Evolutionary conservation across 2,329 filamentous ascomycete species (phyloP).

Genomic region (Macroventuria anomochaeta): DNA sequence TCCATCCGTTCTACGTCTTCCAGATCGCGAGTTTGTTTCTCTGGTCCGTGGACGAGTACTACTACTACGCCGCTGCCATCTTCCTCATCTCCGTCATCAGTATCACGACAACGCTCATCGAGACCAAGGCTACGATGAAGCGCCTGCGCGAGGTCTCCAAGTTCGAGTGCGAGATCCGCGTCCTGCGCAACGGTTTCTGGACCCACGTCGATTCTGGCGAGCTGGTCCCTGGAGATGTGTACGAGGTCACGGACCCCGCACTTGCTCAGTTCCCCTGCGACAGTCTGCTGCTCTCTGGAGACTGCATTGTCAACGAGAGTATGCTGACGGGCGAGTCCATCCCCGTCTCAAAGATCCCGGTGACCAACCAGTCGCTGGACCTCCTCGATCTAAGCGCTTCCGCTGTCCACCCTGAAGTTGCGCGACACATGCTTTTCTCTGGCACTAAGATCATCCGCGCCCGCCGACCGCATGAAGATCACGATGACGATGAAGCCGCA

Average conservation of each 20-base stretch:
- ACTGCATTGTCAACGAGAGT: constrained; percentile 98
- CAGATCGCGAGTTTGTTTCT: constrained; percentile 92
- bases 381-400: constrained; percentile 79
- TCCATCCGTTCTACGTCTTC: constrained; percentile 98
- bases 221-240: constrained; percentile 92
- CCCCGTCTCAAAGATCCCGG: constrained; percentile 89
- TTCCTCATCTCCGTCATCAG: constrained; percentile 93
- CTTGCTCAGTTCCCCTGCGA: constrained; percentile 89
- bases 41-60: constrained; percentile 96
- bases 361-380: constrained; percentile 78
- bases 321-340: constrained; percentile 98
- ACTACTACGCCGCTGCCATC: constrained; percentile 95
- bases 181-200: constrained; percentile 95
- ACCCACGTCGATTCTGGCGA: constrained; percentile 84
- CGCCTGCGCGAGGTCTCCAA: constrained; percentile 88
- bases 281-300: constrained; percentile 86
- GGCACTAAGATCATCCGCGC: constrained; percentile 96
- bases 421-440: constrained; percentile 89
- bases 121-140: constrained; percentile 91
- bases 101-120: constrained; percentile 85
- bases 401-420: constrained; percentile 81
- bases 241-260: constrained; percentile 93
- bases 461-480: constrained; percentile 82
- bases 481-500: constrained; percentile 86
- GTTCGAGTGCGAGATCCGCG: constrained; percentile 94